Evolutionary conservation across 352 stramenopile species (phyloP), one percentile per base, ranked within the genome.

Genomic region (Pythium pyrilobum): DNA sequence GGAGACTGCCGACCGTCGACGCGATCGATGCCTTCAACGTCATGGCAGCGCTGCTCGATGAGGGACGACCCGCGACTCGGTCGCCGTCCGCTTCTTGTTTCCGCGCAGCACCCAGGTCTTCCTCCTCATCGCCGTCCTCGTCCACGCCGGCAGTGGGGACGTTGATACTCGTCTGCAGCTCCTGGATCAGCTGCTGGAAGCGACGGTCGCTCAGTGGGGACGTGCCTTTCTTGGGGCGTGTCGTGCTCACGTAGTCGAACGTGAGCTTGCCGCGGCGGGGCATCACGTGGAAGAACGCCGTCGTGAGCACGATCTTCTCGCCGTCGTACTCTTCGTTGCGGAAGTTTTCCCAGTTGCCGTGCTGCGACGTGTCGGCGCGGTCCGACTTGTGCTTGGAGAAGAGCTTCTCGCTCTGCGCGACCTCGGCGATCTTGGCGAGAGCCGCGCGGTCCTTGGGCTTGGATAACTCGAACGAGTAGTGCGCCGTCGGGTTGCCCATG

Each of bases 261-360:
- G 72, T 78, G 2, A 97, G 72, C 55, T 86, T 90, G 13, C 88
- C 87, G 2, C 71, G 64, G 0, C 46, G 45, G 16, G 88, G 87
- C 7, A 91, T 64, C 15, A 82, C 69, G 55, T 84, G 73, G 54
- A 96, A 94, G 54, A 92, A 96, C 6, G 69, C 64, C 28, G 70
- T 88, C 31, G 75, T 87, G 20, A 96, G 64, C 23, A 85, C 69
- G 4, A 96, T 64, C 4, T 59, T 64, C 37, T 81, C 59, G 9
- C 81, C 82, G 40, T 96, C 85, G 20, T 95, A 76, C 32, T 72
- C 72, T 69, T 96, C 89, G 45, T 97, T 97, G 37, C 89, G 77
- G 46, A 96, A 97, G 58, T 96, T 97, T 56, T 96, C 79, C 83
- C 85, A 96, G 51, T 96, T 94, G 21, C 83, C 85, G 33, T 96